Evolutionary conservation across 805 yeast genomes (phyloP).

Genomic region (Diddensiella transvaalensis): DNA sequence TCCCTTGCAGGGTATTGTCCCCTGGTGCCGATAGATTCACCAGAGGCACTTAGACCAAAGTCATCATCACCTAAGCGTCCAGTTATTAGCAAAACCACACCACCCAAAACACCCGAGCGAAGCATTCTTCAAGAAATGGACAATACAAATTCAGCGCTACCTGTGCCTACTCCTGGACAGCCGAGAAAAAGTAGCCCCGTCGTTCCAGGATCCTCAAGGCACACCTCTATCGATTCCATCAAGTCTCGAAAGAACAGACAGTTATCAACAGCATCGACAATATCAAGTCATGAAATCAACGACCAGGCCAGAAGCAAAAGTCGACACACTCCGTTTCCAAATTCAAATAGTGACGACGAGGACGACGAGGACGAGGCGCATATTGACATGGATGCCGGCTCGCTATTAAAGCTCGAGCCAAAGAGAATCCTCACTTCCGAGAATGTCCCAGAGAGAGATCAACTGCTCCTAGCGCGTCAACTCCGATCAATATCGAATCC

Average conservation of each 20-base stretch:
- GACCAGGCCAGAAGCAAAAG: constrained; percentile 1
- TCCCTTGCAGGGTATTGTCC: constrained; percentile 37
- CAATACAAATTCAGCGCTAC: constrained; percentile 74
- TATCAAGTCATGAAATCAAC: background rate
- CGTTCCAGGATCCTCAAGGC: background rate
- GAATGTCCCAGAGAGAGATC: constrained; percentile 23
- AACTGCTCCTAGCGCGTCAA: constrained; percentile 26
- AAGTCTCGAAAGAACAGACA: background rate
- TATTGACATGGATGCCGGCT: background rate
- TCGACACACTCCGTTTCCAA: background rate
- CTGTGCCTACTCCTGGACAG: constrained; percentile 93
- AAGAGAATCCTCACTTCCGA: constrained; percentile 22
- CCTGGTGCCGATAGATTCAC: constrained; percentile 29
- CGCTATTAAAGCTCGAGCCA: constrained; percentile 7
- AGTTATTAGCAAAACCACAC: constrained; percentile 20
- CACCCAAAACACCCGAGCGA: constrained; percentile 73
- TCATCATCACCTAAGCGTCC: background rate
- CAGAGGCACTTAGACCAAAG: constrained; percentile 17
- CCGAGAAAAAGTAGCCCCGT: constrained; percentile 60
- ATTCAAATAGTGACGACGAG: constrained; percentile 10
- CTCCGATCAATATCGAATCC: constrained; percentile 34
- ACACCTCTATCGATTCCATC: background rate
- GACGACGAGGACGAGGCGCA: constrained; percentile 14
- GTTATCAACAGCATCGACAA: background rate
- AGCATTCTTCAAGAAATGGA: constrained; percentile 66